Base-by-base conservation (phyloP, 2,329 filamentous ascomycete species). In the Myriosclerotinia duriaeana region DNA sequence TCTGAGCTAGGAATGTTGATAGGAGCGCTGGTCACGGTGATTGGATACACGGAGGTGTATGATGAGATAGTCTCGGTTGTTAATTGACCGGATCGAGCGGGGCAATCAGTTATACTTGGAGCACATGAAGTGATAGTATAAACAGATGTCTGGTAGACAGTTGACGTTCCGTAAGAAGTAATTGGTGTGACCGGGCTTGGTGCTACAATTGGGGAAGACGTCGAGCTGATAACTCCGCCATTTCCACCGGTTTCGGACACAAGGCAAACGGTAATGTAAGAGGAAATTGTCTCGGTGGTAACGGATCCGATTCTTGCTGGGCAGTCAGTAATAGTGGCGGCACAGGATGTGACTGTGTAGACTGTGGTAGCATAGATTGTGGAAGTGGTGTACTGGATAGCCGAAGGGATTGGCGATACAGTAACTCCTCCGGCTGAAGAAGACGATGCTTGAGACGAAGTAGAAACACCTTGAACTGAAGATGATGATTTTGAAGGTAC, bases 81-180 rank as follows among this genome's bases (percentile, higher is more conserved):
- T 36, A 80, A 75, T 36, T 77, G 72, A 42, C 74, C 74, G 30
- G 72, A 72, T 1, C 68, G 74, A 8, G 76, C 80, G 34, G 84
- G 84, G 79, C 85, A 87, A 78, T 85, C 77, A 46, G 80, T 79
- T 36, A 82, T 76, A 64, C 77, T 77, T 54, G 80, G 71, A 7
- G 76, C 79, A 71, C 82, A 84, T 71, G 78, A 81, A 64, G 81
- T 85, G 75, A 86, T 78, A 64, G 84, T 86, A 70, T 79, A 78
- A 68, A 81, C 74, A 1, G 77, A 75, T 53, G 84, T 86, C 66
- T 79, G 80, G 78, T 79, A 83, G 72, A 85, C 76, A 46, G 83
- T 84, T 3, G 82, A 82, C 66, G 72, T 74, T 30, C 79, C 72
- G 44, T 73, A 74, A 17, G 66, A 42, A 12, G 68, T 68, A 15